Conservation (phyloP, 495 filamentous ascomycete genomes). For the Pseudoneurospora amorphoporcata region DNA sequence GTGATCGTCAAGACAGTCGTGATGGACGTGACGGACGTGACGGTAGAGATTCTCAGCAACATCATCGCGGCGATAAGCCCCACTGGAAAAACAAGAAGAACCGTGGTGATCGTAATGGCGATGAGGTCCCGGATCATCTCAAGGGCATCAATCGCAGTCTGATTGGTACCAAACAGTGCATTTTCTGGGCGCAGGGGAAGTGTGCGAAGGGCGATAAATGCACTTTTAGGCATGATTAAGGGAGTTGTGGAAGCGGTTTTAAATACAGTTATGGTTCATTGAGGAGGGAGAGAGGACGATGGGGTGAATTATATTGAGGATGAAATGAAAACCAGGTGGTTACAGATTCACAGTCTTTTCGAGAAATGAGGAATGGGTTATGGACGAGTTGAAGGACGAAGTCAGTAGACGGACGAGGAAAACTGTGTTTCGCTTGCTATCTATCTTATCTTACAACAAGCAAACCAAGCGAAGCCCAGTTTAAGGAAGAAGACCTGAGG, state of each 20-base stretch:
- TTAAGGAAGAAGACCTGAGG: background rate
- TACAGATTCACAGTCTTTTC: too few species aligned
- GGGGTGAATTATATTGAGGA: too few species aligned
- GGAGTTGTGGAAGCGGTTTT: background rate
- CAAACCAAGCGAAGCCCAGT: background rate
- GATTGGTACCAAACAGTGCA: conserved; percentile 54
- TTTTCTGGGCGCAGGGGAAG: conserved; percentile 66
- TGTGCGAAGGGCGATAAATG: conserved; percentile 80
- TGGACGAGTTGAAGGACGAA: background rate
- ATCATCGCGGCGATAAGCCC: background rate
- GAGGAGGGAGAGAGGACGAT: too few species aligned
- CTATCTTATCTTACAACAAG: background rate
- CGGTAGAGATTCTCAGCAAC: background rate
- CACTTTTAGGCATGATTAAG: conserved; percentile 62
- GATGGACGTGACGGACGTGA: conserved; percentile 1
- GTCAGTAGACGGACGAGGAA: background rate
- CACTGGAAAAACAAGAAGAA: background rate
- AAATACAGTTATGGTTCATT: too few species aligned
- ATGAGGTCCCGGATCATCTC: conserved; percentile 23
- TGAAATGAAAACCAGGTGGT: too few species aligned
- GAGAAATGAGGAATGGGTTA: background rate
- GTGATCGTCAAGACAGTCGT: conserved; percentile 8
- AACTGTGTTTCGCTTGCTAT: background rate
- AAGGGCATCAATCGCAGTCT: conserved; percentile 32
- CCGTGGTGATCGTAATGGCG: background rate